A percentile compares a stretch with the other conserved stretches of the same genome.
These are phyloP conservation scores for Ziziphus jujuba DNA, from an alignment of 306 rosid genomes.

Conservation along the genomic window DNA sequence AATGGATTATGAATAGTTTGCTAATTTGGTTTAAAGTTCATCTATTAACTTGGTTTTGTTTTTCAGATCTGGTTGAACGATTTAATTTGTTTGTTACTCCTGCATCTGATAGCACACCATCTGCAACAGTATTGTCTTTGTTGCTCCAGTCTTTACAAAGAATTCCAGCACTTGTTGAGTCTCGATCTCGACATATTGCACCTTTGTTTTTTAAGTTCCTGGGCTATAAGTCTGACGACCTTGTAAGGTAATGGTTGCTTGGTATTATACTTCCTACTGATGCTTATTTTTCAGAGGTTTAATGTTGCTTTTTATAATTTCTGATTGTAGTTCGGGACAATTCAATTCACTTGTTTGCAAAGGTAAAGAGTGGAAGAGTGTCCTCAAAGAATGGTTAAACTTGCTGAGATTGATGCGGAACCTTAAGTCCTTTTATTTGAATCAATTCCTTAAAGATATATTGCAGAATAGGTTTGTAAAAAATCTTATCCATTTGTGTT, in stretches of 20 bases:
- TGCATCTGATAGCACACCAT: slow-evolving; percentile 62
- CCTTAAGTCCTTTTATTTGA: slow-evolving; percentile 53
- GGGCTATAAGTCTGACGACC: slow-evolving; percentile 59
- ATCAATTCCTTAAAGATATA: slow-evolving; percentile 75
- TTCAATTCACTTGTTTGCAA: slow-evolving; percentile 66
- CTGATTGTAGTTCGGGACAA: slow-evolving; percentile 65
- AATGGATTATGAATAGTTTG: background rate
- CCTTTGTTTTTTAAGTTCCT: slow-evolving; percentile 73
- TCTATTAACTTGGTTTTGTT: slow-evolving; percentile 29
- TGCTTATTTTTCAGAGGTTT: slow-evolving; percentile 16
- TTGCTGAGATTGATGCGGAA: slow-evolving; percentile 76
- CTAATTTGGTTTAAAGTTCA: slow-evolving; percentile 5
- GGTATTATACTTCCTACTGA: slow-evolving; percentile 11
- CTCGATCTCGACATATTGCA: slow-evolving; percentile 58
- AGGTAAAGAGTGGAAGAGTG: slow-evolving; percentile 86
- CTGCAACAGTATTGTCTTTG: slow-evolving; percentile 50
- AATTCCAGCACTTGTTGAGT: slow-evolving; percentile 54
- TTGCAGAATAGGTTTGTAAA: slow-evolving; percentile 69
- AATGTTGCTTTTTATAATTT: slow-evolving; percentile 29
- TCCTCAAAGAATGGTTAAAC: slow-evolving; percentile 92
- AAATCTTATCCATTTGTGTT: slow-evolving; percentile 12
- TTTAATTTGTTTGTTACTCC: slow-evolving; percentile 49
- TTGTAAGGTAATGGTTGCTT: slow-evolving; percentile 48
- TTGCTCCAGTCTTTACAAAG: slow-evolving; percentile 80
- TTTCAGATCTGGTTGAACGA: slow-evolving; percentile 58